These are phyloP conservation scores for Hypoxylon fuscum DNA, from an alignment of 495 filamentous ascomycete genomes.

Conservation along the genomic window DNA sequence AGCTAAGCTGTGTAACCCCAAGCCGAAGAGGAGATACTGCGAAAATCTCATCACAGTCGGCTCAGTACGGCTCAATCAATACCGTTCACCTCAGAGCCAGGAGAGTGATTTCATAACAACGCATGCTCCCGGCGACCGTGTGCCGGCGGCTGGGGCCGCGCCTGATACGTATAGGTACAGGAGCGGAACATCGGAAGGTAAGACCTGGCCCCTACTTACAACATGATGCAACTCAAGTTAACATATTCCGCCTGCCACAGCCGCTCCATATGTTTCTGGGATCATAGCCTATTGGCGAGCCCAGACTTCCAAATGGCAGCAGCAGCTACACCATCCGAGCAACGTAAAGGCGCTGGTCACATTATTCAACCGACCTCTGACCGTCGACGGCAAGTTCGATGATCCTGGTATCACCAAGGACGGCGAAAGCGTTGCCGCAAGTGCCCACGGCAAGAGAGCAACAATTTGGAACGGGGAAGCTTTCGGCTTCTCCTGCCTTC, in stretches of 20 bases:
- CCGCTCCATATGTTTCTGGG: slow-evolving; percentile 8
- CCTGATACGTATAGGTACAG: neutral
- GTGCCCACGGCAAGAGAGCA: neutral
- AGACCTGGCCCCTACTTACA: neutral
- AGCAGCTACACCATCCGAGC: slow-evolving; percentile 10
- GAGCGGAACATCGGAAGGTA: neutral
- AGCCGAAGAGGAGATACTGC: too few relatives aligned
- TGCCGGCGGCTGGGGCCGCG: neutral
- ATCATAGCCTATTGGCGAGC: slow-evolving; percentile 4
- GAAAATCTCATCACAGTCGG: neutral
- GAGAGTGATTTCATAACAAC: neutral
- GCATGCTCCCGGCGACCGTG: neutral
- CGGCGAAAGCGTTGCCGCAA: too few relatives aligned
- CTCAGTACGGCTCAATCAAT: neutral
- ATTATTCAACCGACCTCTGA: slow-evolving; percentile 5
- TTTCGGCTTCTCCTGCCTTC: slow-evolving; percentile 6
- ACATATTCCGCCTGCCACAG: neutral
- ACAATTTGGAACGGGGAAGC: slow-evolving; percentile 19
- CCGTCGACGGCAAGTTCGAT: neutral
- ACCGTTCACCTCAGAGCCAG: neutral
- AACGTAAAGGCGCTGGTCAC: slow-evolving; percentile 12
- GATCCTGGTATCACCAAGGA: neutral
- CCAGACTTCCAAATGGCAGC: slow-evolving; percentile 13
- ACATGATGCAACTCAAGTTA: neutral
- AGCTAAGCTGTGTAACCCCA: too few relatives aligned